Conservation (phyloP, 176 grass and related monocot species). For the Carex parvula region DNA sequence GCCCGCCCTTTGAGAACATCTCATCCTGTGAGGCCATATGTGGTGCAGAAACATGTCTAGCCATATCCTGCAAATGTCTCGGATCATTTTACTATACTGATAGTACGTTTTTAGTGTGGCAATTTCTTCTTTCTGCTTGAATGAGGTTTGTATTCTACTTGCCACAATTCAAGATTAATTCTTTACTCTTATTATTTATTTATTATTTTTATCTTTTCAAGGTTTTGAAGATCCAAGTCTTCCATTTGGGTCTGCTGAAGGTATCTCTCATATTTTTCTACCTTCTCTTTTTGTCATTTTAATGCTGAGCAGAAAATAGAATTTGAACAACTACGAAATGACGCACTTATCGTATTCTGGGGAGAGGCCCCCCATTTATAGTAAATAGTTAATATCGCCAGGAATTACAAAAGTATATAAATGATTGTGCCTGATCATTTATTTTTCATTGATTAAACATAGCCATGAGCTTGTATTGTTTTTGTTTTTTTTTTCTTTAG, state of each 20-base stretch:
- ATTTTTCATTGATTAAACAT: neutral
- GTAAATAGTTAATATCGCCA: neutral
- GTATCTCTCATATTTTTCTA: constrained; percentile 33
- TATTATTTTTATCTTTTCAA: constrained; percentile 29
- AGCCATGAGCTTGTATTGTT: neutral
- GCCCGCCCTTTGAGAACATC: neutral
- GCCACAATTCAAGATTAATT: neutral
- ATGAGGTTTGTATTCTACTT: neutral
- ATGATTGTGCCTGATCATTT: neutral
- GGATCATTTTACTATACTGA: neutral
- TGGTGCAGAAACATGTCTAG: neutral
- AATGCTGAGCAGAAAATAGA: neutral
- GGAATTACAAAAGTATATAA: neutral
- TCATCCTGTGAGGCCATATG: neutral
- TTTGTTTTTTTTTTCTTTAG: constrained; percentile 42
- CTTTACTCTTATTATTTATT: constrained; percentile 21
- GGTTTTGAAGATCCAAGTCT: constrained; percentile 86
- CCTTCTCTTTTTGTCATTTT: neutral
- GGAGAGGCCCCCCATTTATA: neutral
- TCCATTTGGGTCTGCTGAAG: constrained; percentile 86
- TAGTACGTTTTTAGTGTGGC: neutral
- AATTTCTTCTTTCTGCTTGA: neutral
- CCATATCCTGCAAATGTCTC: neutral
- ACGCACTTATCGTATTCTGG: neutral
- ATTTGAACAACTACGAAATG: neutral